Base-by-base conservation (phyloP, 2,329 filamentous ascomycete species). In the Xylaria sp. region DNA sequence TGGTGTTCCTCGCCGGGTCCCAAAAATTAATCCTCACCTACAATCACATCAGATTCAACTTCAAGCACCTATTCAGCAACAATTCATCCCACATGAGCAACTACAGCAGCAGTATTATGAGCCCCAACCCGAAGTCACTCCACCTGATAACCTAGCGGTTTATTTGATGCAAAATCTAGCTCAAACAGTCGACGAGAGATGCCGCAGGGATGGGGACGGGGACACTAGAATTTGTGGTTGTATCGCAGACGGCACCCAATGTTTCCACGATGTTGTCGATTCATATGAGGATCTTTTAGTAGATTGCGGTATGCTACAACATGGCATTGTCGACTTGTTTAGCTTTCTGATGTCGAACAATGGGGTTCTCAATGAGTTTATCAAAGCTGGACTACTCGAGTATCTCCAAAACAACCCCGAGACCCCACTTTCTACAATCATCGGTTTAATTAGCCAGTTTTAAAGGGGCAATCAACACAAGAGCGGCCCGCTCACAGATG, bases 181-280 rank as follows among this genome's bases (percentile, higher is more conserved):
- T 1, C 3, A 20, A 9, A 32, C 50, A n/a, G 18, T 64, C 0
- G 34, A 13, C 3, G n/a, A 41, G 2, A 41, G 15, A 9, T 3
- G 41, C 5, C 13, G 6, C 6, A 20, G 15, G 9, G 63, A 67
- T 15, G 0, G 1, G 0, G 48, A 58, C 0, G 64, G 59, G 0
- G 68, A 70, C 10, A 8, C 6, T 4, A 41, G 41, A 4, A 64
- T 70, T 39, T 66, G 64, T 6, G 3, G 34, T 1, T 68, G 66
- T 4, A 1, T 7, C 3, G 4, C 39, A 0, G 59, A 20, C 0
- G 34, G 39, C 6, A 9, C 23, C 0, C 2, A 18, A 0, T 70
- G 68, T 8, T 55, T 32, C 1, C 64, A 68, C 15, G 23, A 7
- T 2, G 23, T 68, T 20, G 1, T 52, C 0, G 6, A 1, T 7